Evolutionary conservation across 1,139 yeast genomes (phyloP).

Genomic region (Maudiozyma humilis): DNA sequence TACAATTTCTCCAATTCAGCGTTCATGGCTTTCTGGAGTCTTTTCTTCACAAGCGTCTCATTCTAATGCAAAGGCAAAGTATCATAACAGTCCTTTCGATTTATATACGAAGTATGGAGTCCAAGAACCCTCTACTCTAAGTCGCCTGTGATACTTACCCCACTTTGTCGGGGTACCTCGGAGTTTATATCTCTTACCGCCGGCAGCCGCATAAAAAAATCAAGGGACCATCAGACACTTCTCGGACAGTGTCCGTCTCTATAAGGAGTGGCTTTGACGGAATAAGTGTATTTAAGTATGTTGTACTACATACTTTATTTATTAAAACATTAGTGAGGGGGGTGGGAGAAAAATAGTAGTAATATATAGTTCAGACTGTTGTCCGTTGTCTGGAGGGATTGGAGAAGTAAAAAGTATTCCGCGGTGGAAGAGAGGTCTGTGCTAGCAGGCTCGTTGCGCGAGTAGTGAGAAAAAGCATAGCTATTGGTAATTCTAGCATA

Average conservation of each 20-base stretch:
- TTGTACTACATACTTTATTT: not conserved
- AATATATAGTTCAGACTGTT: not conserved
- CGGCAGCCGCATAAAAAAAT: not conserved
- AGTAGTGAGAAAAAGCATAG: no score
- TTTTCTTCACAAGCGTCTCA: not conserved
- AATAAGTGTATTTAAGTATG: not conserved
- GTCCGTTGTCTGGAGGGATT: not conserved
- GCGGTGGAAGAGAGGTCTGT: no score
- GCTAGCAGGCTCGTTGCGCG: no score
- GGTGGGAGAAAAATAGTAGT: not conserved
- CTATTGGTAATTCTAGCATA: no score
- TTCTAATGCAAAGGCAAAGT: no score
- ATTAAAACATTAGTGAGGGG: not conserved
- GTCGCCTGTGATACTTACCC: not conserved
- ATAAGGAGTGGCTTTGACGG: not conserved
- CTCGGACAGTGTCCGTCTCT: not conserved
- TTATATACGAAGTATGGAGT: no score
- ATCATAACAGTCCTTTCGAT: no score
- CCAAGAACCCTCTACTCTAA: no score
- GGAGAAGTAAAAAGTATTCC: no score
- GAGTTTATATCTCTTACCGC: not conserved
- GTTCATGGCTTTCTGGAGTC: constrained; percentile 10
- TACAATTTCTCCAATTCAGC: constrained; percentile 8
- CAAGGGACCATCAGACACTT: no score
- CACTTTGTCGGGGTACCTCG: not conserved